Conservation (phyloP, 345 rosid species). For the Nasturtium officinale region DNA sequence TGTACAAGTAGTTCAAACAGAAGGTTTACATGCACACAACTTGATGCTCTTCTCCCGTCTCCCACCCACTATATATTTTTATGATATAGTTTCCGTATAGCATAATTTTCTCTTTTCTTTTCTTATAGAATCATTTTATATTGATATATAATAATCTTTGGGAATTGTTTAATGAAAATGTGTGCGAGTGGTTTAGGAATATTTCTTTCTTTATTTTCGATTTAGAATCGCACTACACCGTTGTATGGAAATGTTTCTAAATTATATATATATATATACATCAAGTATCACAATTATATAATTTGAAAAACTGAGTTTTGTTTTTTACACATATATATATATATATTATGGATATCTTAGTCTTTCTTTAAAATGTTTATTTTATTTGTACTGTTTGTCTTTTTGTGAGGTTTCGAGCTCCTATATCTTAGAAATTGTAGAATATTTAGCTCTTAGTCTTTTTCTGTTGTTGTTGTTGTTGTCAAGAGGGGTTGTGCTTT, state of each 20-base stretch:
- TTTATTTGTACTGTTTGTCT: not conserved
- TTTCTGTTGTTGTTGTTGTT: not conserved
- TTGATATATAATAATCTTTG: not conserved
- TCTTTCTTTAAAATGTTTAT: not conserved
- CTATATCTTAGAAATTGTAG: not conserved
- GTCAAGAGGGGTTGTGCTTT: not conserved
- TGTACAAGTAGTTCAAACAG: not conserved
- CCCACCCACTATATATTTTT: slow-evolving; percentile 12
- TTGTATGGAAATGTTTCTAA: not conserved
- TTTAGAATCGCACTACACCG: slow-evolving; percentile 32
- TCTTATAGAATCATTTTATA: not conserved
- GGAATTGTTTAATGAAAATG: slow-evolving; percentile 27
- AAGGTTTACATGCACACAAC: not conserved
- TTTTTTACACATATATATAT: not conserved
- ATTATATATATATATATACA: not conserved
- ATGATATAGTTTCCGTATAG: not conserved
- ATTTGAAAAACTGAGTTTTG: not conserved
- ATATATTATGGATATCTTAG: not conserved
- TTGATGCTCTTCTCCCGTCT: not conserved
- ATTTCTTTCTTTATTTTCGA: slow-evolving; percentile 1
- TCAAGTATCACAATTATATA: not conserved
- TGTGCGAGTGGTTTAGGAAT: slow-evolving; percentile 44
- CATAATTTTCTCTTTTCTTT: not conserved
- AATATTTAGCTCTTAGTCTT: not conserved
- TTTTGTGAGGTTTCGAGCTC: not conserved